A percentile compares a stretch with the other conserved stretches of the same genome.
Conservation (phyloP, 106 monocot genomes). For the Allium cepa region DNA sequence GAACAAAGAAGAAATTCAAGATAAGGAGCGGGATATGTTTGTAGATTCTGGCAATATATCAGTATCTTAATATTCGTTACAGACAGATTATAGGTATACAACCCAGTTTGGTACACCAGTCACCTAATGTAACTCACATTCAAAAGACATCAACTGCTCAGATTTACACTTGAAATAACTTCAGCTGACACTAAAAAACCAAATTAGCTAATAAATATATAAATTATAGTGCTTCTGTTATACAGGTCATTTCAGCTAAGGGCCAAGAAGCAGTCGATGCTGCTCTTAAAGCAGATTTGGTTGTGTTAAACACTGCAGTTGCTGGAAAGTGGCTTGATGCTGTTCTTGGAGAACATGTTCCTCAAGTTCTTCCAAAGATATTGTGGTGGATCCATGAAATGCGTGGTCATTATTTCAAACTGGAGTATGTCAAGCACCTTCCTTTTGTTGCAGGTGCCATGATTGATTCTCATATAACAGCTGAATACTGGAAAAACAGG, state of each 20-base stretch:
- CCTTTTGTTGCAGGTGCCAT: slow-evolving; percentile 90
- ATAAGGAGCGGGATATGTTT: too few relatives aligned
- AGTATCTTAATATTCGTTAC: too few relatives aligned
- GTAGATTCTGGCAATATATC: too few relatives aligned
- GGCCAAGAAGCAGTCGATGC: slow-evolving; percentile 71
- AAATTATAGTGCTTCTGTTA: neutral
- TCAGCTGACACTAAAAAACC: too few relatives aligned
- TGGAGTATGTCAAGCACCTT: slow-evolving; percentile 92
- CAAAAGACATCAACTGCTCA: too few relatives aligned
- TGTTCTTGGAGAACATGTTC: slow-evolving; percentile 54
- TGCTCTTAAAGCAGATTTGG: slow-evolving; percentile 68
- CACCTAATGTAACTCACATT: too few relatives aligned
- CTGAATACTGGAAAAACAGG: slow-evolving; percentile 86
- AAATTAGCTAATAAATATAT: too few relatives aligned
- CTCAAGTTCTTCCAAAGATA: slow-evolving; percentile 73
- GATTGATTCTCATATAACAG: slow-evolving; percentile 92
- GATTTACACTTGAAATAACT: too few relatives aligned
- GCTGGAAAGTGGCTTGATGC: slow-evolving; percentile 97
- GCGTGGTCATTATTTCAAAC: slow-evolving; percentile 96
- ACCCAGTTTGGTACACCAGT: too few relatives aligned
- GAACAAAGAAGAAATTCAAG: too few relatives aligned
- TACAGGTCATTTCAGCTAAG: slow-evolving; percentile 57
- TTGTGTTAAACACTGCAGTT: slow-evolving; percentile 93
- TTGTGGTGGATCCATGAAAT: slow-evolving; percentile 99
- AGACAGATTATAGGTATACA: too few relatives aligned